Conservation (phyloP, 2,329 filamentous ascomycete genomes). For the Penicillium sp. region DNA sequence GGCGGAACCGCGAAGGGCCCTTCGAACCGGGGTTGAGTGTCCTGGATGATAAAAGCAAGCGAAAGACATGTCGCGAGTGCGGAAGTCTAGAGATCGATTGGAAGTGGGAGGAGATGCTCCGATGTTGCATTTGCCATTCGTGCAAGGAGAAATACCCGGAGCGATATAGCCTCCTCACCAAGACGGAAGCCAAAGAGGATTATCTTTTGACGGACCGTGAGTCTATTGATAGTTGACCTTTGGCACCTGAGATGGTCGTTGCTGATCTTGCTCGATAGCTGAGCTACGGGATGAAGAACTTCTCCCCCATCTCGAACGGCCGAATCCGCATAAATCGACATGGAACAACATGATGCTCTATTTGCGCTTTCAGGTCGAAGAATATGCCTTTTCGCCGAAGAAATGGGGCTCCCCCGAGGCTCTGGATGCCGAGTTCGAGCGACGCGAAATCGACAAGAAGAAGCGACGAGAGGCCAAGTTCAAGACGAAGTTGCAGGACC, state of each 20-base stretch:
- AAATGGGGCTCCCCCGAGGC: constrained; percentile 90
- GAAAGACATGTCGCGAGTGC: constrained; percentile 80
- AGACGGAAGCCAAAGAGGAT: constrained; percentile 93
- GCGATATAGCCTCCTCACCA: constrained; percentile 91
- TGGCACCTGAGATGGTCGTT: not conserved
- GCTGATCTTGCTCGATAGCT: constrained; percentile 46
- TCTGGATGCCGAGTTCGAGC: constrained; percentile 82
- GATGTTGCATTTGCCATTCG: constrained; percentile 65
- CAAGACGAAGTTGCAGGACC: constrained; percentile 75
- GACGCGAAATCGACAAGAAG: constrained; percentile 74
- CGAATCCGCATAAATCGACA: constrained; percentile 91
- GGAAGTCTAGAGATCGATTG: constrained; percentile 82
- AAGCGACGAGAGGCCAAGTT: constrained; percentile 86
- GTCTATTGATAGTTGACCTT: constrained; percentile 32
- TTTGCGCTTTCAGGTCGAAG: constrained; percentile 86
- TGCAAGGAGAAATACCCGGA: constrained; percentile 91
- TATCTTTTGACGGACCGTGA: constrained; percentile 88
- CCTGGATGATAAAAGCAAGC: constrained; percentile 57
- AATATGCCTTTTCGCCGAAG: constrained; percentile 72
- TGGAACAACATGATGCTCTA: constrained; percentile 99
- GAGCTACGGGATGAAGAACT: constrained; percentile 86
- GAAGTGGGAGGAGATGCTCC: constrained; percentile 85
- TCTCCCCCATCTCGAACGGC: constrained; percentile 78
- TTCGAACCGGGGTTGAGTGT: constrained; percentile 87
- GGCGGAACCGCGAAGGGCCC: constrained; percentile 69